phyloP scores from a whole-genome alignment of 176 grass and related monocot species.

The Pontederia paniculata region DNA sequence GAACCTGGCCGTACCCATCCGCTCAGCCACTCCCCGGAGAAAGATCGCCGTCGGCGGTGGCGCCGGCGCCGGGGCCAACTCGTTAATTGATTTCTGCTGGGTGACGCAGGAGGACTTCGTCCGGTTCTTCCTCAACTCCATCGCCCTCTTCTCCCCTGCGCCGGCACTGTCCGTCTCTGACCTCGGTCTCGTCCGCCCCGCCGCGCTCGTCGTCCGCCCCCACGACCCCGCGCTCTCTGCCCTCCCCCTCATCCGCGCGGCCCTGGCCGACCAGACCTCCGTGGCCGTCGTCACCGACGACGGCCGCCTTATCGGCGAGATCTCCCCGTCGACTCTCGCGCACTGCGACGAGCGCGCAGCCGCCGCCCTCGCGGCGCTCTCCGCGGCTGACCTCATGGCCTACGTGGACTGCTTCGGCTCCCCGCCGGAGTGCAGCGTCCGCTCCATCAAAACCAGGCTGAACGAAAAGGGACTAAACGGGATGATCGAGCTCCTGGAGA shows the following conservation, averaged over 20 bases:
- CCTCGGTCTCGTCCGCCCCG: constrained; percentile 35
- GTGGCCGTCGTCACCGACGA: constrained; percentile 35
- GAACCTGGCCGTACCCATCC: constrained; percentile 43
- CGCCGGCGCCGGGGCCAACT: neutral
- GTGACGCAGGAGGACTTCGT: constrained; percentile 58
- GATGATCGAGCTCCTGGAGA: constrained; percentile 47
- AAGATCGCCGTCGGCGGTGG: constrained; percentile 5
- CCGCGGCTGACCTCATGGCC: constrained; percentile 31
- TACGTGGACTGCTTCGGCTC: constrained; percentile 27
- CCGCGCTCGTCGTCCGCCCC: constrained; percentile 22
- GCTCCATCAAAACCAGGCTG: constrained; percentile 23
- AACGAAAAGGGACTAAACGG: constrained; percentile 21
- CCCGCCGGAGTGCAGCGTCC: constrained; percentile 18
- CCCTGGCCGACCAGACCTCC: constrained; percentile 25
- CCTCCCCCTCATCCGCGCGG: constrained; percentile 26
- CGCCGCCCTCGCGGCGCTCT: constrained; percentile 37
- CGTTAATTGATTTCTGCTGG: constrained; percentile 39
- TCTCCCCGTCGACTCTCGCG: constrained; percentile 46
- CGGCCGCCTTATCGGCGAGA: constrained; percentile 32
- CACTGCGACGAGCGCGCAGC: constrained; percentile 26
- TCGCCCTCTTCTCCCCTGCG: constrained; percentile 36
- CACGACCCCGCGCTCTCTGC: constrained; percentile 18
- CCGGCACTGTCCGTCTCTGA: constrained; percentile 40
- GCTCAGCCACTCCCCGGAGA: constrained; percentile 5
- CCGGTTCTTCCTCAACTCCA: constrained; percentile 62